A percentile compares a stretch with the other conserved stretches of the same genome.
Evolutionary conservation across 2,329 filamentous ascomycete genomes (phyloP).

Genomic region (Periconia sp.): DNA sequence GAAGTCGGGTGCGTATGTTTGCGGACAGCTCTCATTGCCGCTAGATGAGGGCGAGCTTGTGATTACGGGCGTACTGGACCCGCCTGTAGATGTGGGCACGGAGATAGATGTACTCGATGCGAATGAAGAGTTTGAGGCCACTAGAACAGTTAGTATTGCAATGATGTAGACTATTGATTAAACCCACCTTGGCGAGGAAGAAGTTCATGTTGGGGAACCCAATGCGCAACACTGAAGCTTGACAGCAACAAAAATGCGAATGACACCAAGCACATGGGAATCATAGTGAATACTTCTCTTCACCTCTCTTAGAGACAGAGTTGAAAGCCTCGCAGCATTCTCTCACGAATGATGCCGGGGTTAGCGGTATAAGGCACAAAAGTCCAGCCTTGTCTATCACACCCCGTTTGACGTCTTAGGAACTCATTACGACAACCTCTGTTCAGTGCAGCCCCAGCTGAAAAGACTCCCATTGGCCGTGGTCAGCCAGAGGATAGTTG

Average conservation of each 20-base stretch:
- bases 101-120: slow-evolving; percentile 1
- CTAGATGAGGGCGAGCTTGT: neutral
- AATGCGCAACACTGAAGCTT: slow-evolving; percentile 1
- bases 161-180: neutral
- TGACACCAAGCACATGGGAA: neutral
- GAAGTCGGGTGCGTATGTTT: slow-evolving; percentile 4
- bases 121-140: slow-evolving; percentile 5
- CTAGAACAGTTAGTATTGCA: neutral
- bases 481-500: too few relatives aligned
- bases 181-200: slow-evolving; percentile 10
- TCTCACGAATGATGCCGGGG: too few relatives aligned
- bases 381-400: too few relatives aligned
- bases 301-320: neutral
- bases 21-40: slow-evolving; percentile 7
- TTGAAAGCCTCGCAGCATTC: too few relatives aligned
- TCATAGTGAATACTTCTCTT: neutral
- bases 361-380: too few relatives aligned
- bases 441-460: too few relatives aligned
- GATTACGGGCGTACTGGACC: slow-evolving; percentile 4
- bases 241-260: neutral
- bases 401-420: too few relatives aligned
- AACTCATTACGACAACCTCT: too few relatives aligned
- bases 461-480: too few relatives aligned
- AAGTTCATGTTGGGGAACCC: slow-evolving; percentile 4
- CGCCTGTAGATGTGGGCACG: neutral